A percentile compares a stretch with the other conserved stretches of the same genome.
Evolutionary conservation across 768 basidiomycete species (phyloP).

Genomic region (Stropharia rugosoannulata): DNA sequence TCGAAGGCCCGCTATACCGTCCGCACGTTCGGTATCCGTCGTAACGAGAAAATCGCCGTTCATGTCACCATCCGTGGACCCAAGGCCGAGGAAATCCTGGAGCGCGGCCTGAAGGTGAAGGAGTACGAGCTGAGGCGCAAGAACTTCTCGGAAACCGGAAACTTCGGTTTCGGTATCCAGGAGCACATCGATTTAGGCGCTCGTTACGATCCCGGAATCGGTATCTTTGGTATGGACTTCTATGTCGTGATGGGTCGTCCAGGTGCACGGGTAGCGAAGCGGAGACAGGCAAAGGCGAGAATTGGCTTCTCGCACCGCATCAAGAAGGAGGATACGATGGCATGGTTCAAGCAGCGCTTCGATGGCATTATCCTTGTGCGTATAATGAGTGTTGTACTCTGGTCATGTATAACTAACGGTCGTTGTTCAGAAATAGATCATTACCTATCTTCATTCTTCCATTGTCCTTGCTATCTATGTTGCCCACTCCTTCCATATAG

Average conservation of each 20-base stretch:
- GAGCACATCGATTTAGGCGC: slow-evolving; percentile 99
- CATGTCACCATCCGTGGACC: slow-evolving; percentile 99
- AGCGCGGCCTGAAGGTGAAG: slow-evolving; percentile 99
- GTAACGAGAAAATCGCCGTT: slow-evolving; percentile 99
- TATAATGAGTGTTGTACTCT: slow-evolving; percentile 13
- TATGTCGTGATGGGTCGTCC: slow-evolving; percentile 97
- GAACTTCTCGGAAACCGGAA: slow-evolving; percentile 98
- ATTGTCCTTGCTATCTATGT: slow-evolving; percentile 28
- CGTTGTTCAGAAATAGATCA: slow-evolving; percentile 32
- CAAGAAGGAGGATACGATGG: slow-evolving; percentile 94
- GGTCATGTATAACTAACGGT: slow-evolving; percentile 8
- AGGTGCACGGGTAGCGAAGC: slow-evolving; percentile 85
- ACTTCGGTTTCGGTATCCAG: slow-evolving; percentile 99
- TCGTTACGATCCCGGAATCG: slow-evolving; percentile 96
- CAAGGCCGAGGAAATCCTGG: slow-evolving; percentile 99
- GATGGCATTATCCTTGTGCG: slow-evolving; percentile 94
- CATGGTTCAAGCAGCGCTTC: slow-evolving; percentile 99
- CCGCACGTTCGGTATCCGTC: slow-evolving; percentile 97
- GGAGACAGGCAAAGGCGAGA: slow-evolving; percentile 86
- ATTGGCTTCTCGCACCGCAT: slow-evolving; percentile 89
- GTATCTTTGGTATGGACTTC: slow-evolving; percentile 99
- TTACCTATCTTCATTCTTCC: slow-evolving; percentile 16
- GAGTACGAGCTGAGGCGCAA: slow-evolving; percentile 97
- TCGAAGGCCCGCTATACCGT: slow-evolving; percentile 99
- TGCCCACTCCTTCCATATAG: slow-evolving; percentile 24